Evolutionary conservation across 306 rosid species (phyloP), one percentile per base, ranked within the genome.

Genomic region (Cicer pinnatifidum): DNA sequence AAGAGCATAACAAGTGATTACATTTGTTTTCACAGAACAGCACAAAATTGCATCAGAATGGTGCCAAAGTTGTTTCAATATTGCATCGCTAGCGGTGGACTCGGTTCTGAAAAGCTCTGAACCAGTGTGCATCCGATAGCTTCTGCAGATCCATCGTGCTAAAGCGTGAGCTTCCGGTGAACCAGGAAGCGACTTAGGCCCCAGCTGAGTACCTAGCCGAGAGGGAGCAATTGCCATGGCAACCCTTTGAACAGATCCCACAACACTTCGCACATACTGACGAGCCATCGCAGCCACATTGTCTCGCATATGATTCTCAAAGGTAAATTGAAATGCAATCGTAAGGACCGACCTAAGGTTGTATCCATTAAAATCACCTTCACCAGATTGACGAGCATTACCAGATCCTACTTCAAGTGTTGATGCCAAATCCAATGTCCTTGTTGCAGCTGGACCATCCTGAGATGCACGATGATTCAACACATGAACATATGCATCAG

Each of bases 221-320:
- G 97, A 89, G 3, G 99, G 99, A 71, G 99, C 85, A 64, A 94
- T 94, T 13, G 97, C 99, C 99, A 91, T 94, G 67, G 99, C 95
- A 74, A 94, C 99, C 76, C 99, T 87, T 79, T 94, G 99, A 64
- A 94, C 99, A 3, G 99, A 91, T 67, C 89, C 96, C 33, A 94
- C 97, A 65, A 94, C 93, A 69, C 93, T 81, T 1, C 99, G 97
- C 67, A 94, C 96, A 11, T 90, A 94, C 74, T 94, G 99, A 47
- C 99, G 99, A 63, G 99, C 99, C 99, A 94, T 94, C 4, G 95
- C 91, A 79, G 99, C 97, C 40, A 94, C 99, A 78, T 79, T 94
- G 82, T 94, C 99, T 3, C 89, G 88, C 48, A 81, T 9, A 78
- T 91, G 96, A 78, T 87, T 88, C 90, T 94, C 99, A 39, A 87